phyloP scores from a whole-genome alignment of 306 rosid genomes.

The Begonia fuchsioides region DNA sequence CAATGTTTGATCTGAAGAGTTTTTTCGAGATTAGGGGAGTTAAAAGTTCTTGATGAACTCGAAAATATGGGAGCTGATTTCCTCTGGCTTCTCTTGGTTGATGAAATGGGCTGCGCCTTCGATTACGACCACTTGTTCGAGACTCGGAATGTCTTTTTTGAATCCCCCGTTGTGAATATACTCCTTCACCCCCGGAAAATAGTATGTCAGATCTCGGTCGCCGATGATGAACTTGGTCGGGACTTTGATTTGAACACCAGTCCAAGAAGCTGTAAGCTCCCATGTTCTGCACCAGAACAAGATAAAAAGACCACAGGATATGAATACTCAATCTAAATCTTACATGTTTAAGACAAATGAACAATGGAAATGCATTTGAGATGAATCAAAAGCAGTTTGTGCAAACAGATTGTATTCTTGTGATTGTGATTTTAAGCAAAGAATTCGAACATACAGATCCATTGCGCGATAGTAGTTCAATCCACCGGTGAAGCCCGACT shows the following conservation, averaged over 20 bases:
- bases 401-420: background rate
- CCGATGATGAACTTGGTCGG: conserved; percentile 16
- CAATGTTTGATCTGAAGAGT: too few species aligned
- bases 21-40: background rate
- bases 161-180: conserved; percentile 15
- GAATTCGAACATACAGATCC: background rate
- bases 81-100: conserved; percentile 20
- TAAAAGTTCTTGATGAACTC: conserved; percentile 14
- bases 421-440: background rate
- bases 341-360: too few species aligned
- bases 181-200: conserved; percentile 13
- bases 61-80: conserved; percentile 9
- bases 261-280: conserved; percentile 23
- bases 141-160: conserved; percentile 9
- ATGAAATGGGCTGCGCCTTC: conserved; percentile 20
- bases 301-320: too few species aligned
- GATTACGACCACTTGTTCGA: conserved; percentile 17
- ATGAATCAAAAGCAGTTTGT: too few species aligned
- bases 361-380: background rate
- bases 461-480: conserved; percentile 13
- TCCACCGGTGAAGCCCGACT: conserved; percentile 17
- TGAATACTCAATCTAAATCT: too few species aligned
- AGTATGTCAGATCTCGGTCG: conserved; percentile 11
- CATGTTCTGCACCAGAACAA: conserved; percentile 9
- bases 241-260: conserved; percentile 11